Evolutionary conservation across 768 basidiomycete species (phyloP), one percentile per base, ranked within the genome.

Genomic region (Royoungia palumana): DNA sequence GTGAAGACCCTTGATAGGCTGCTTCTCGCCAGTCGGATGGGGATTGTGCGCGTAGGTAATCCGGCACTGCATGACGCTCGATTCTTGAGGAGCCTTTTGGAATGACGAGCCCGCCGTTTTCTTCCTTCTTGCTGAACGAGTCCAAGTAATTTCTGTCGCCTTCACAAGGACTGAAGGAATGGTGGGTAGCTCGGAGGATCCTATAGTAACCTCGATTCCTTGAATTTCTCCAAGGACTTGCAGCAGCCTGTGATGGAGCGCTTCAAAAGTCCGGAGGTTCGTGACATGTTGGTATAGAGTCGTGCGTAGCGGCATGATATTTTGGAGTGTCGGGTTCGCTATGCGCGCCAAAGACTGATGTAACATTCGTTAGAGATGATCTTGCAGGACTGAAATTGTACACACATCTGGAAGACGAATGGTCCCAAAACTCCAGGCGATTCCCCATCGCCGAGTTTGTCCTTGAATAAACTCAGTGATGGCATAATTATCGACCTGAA

Each of bases 401-500:
- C 89, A 44, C 63, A 94, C 95, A 54, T 96, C 92, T 1, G 90
- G 84, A 25, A 96, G 69, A 7, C 82, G 81, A 13, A 63, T 64
- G 24, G 77, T 75, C 2, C 69, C 71, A 46, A 85, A 83, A 0
- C 89, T 93, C 95, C 95, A 97, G 0, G 79, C 91, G 2, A 98
- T 67, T 0, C 85, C 89, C 93, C 94, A 98, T n/a, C 96, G 80
- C 2, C 86, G 77, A 0, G 95, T 97, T 47, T 85, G 81, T 1
- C 94, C 91, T 67, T 93, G 93, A 3, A 85, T 72, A 39, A 94
- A 86, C 55, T 92, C 85, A 0, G 83, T 83, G 38, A 97, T 72
- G 0, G 83, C 87, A 64, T 94, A 98, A 67, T 96, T 96, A 27
- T 79, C 72, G 37, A 97, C 79, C 92, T 96, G 48, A 5, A 34